These are phyloP conservation scores for Trichophyton equinum DNA, from an alignment of 2,329 filamentous ascomycete genomes.

Conservation along the genomic window DNA sequence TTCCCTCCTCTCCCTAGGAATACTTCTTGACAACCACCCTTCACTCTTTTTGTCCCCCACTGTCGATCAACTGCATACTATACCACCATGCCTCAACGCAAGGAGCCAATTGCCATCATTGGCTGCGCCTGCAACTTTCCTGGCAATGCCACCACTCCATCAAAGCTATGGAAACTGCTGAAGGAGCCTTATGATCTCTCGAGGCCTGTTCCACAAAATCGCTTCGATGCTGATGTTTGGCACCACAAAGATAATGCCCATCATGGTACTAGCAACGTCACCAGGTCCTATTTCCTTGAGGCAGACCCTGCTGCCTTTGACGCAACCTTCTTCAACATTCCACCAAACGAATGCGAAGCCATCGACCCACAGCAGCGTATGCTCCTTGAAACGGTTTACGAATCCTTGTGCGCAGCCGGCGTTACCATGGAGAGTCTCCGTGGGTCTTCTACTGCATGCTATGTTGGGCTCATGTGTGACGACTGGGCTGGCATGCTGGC, in stretches of 20 bases:
- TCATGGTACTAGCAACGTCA: conserved; percentile 12
- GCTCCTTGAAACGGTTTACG: conserved; percentile 20
- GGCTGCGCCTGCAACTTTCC: conserved; percentile 26
- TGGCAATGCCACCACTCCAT: conserved; percentile 20
- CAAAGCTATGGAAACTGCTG: conserved; percentile 27
- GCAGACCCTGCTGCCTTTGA: conserved; percentile 22
- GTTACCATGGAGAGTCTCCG: conserved; percentile 17
- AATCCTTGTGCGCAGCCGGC: conserved; percentile 20
- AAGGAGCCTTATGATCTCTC: conserved; percentile 7
- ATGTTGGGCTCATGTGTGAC: conserved; percentile 19
- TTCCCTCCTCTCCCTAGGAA: not conserved
- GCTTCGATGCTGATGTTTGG: conserved; percentile 13
- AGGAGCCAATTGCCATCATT: conserved; percentile 19
- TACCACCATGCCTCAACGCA: not conserved
- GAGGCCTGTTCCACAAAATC: conserved; percentile 11
- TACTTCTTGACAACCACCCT: not conserved
- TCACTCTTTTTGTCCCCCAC: not conserved
- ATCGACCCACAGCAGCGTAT: conserved; percentile 26
- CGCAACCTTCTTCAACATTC: conserved; percentile 22
- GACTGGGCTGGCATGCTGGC: conserved; percentile 21
- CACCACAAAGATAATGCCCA: conserved; percentile 13
- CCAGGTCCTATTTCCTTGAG: conserved; percentile 12
- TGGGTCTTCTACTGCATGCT: conserved; percentile 24
- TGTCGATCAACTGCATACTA: not conserved
- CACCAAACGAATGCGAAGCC: conserved; percentile 16